Evolutionary conservation across 2,329 filamentous ascomycete species (phyloP), one percentile per base, ranked within the genome.

Genomic region (Balansia obtecta): DNA sequence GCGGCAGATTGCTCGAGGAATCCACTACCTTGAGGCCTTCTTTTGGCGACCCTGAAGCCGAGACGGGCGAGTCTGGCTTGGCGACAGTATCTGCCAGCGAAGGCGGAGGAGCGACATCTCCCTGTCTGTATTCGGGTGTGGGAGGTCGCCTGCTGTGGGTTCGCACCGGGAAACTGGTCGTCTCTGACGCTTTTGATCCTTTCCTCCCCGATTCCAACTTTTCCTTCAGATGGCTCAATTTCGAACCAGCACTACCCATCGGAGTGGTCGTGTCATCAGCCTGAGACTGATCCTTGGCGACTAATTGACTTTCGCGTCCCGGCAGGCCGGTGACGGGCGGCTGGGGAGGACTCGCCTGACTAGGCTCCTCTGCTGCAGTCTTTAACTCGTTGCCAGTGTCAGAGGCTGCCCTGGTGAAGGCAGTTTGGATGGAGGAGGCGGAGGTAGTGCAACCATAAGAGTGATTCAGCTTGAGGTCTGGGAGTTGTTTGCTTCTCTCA

Each of bases 391-490:
- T 34, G 18, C 7, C 39, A 22, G 22, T 41, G 41, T 27, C 38
- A 6, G 43, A 38, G 27, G 39, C 20, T 16, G 43, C 51, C 42
- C 46, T 38, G 32, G 50, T 46, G 20, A 47, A 47, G 13, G 51
- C 49, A 3, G 51, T 48, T 34, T 48, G 43, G 18, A 52, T 49
- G 41, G 56, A 45, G 12, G 50, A 32, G 20, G 58, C 57, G 38
- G 66, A 64, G 16, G 69, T 69, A 4, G 75, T 77, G 18, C 74
- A 77, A 38, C 74, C 74, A 62, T 76, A 68, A 50, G 72, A 77
- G 40, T 63, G 58, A 46, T 70, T 59, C 49, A 79, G 64, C 52
- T 73, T 73, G 47, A 79, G 68, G 51, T 72, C 69, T 9, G 73
- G 62, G 4, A 79, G 66, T 45, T 72, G 68, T 34, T 73, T 60